Evolutionary conservation across 768 basidiomycete genomes (phyloP).

Genomic region (Neoboletus subvelutipes): DNA sequence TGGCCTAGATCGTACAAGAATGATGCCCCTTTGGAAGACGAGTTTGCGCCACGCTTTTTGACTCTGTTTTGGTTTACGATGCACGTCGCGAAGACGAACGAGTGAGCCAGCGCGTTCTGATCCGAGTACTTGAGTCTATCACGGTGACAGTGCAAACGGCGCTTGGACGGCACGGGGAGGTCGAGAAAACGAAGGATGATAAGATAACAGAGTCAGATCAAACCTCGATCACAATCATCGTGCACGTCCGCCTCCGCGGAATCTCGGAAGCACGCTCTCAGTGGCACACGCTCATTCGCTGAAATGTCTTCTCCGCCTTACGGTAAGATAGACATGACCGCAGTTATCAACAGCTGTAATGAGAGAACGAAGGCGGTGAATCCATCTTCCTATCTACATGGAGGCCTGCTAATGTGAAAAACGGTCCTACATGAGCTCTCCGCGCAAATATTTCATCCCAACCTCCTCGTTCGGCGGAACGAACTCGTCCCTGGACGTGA

Average conservation of each 20-base stretch:
- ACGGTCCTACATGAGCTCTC: neutral
- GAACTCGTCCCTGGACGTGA: constrained; percentile 9
- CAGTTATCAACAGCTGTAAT: neutral
- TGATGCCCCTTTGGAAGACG: neutral
- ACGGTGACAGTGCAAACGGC: constrained; percentile 8
- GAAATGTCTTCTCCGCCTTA: constrained; percentile 6
- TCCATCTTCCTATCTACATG: constrained; percentile 1
- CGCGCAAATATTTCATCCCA: neutral
- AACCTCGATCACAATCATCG: constrained; percentile 10
- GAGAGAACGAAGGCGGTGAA: neutral
- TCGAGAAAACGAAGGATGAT: constrained; percentile 18
- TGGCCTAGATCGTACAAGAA: constrained; percentile 1
- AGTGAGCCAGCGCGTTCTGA: constrained; percentile 8
- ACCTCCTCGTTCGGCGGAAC: neutral
- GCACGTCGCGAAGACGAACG: neutral
- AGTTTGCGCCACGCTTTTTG: neutral
- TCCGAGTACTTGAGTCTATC: neutral
- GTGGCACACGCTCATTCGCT: constrained; percentile 1
- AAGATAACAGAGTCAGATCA: constrained; percentile 24
- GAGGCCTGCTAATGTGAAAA: neutral
- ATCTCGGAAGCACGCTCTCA: constrained; percentile 3
- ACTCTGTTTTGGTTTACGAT: neutral
- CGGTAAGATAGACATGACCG: constrained; percentile 2
- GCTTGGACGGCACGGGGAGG: constrained; percentile 23
- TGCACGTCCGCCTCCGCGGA: constrained; percentile 24